Evolutionary conservation across 2,329 filamentous ascomycete genomes (phyloP), one percentile per base, ranked within the genome.

Genomic region (Periconia sp.): DNA sequence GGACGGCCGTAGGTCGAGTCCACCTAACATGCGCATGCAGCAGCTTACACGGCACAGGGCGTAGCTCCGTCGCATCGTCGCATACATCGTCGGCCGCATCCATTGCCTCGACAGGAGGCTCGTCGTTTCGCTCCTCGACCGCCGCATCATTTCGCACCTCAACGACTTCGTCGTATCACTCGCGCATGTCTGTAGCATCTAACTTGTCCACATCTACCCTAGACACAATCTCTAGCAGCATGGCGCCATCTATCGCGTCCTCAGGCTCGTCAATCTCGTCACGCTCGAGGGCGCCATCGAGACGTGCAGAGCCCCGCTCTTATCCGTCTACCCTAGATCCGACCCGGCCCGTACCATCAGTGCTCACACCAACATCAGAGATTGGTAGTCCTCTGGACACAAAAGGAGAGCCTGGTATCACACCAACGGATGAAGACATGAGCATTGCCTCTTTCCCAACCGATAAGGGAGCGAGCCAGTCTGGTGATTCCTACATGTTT

Each of bases 401-500:
- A 4, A 65, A 65, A 24, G 44, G 50, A 12, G 65, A 68, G 37
- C 56, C 57, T 10, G 57, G 41, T 22, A 55, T 62, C 23, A 67
- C 65, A 1, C 65, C 65, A 13, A 65, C 61, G 17, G 65, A 69
- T 25, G 50, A 57, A 28, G 61, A 66, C 15, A 51, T 61, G 29
- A 66, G 57, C 40, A 54, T 63, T 21, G 56, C 62, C 8, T 66
- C 65, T 2, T 57, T 45, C 33, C 50, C 24, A 47, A 61, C 28
- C 38, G 62, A 49, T 50, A 61, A 48, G 36, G 47, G 25, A 45
- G 40, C 58, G 36, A 52, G 47, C 26, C 62, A 57, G 24, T 41
- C 57, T 1, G 63, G 63, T 3, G 65, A 69, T 12, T 59, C 65
- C 4, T 65, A 57, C 56, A 66, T 68, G 63, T 70, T 70, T 36